Base-by-base conservation (phyloP, 2,329 filamentous ascomycete genomes). In the Pseudogymnoascus sp. region DNA sequence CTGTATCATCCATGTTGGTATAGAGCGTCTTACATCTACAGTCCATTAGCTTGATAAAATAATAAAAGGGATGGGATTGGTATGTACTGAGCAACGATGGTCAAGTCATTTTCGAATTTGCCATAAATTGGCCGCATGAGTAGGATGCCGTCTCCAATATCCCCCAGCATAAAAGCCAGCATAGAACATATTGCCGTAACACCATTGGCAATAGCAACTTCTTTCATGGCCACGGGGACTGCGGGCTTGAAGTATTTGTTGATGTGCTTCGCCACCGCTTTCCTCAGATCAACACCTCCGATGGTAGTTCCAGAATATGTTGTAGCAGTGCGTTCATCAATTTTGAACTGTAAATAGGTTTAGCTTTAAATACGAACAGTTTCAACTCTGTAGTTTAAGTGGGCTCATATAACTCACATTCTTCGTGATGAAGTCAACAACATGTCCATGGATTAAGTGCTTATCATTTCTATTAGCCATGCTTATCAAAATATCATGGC, bases 81-180 rank as follows among this genome's bases (percentile, higher is more conserved):
- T 47, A 47, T 47, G 62, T 74, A 76, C 41, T 47, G 41, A 25
- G 41, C 41, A 1, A 77, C 69, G 18, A 74, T 70, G 59, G 73
- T 65, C 5, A 77, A 67, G 65, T 82, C 80, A 1, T 75, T 67
- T 20, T 76, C 72, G 60, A 82, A 82, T 14, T 76, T 72, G 16
- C 75, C 75, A 61, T 82, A 82, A 6, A 76, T 71, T 0, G 79
- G 79, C 12, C 74, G 69, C 30, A 70, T 74, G 2, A 79, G 68
- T 9, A 82, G 65, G 18, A 82, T 74, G 1, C 73, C 78, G 47
- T 81, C 77, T 0, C 74, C 75, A 0, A 70, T 68, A 59, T 78
- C 75, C 7, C 72, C 74, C 1, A 81, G 63, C 9, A 69, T 71
- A 60, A 73, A 77, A 0, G 72, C 75, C 9, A 79, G 68, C 68